Evolutionary conservation across 2,329 filamentous ascomycete species (phyloP).

Genomic region (Aspergillus sp.): DNA sequence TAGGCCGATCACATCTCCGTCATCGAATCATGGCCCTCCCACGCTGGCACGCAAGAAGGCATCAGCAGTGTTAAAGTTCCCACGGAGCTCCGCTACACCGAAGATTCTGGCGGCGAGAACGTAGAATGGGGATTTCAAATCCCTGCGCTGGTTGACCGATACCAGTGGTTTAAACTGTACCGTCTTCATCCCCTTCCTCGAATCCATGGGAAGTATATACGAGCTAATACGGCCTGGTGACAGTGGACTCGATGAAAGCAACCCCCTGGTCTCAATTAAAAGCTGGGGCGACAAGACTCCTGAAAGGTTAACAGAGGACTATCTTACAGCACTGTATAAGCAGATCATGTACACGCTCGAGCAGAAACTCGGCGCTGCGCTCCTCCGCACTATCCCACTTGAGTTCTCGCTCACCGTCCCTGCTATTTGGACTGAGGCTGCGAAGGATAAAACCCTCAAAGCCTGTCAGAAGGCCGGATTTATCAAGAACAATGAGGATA

Average conservation of each 20-base stretch:
- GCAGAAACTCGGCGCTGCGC: slow-evolving; percentile 8
- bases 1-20: slow-evolving; percentile 10
- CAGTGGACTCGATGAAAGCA: slow-evolving; percentile 11
- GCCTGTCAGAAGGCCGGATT: slow-evolving; percentile 3
- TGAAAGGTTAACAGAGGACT: slow-evolving; percentile 1
- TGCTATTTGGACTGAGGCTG: slow-evolving; percentile 10
- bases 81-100: slow-evolving; percentile 6
- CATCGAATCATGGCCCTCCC: slow-evolving; percentile 11
- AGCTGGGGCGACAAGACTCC: slow-evolving; percentile 10
- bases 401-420: slow-evolving; percentile 11
- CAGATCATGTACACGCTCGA: slow-evolving; percentile 10
- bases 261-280: slow-evolving; percentile 1
- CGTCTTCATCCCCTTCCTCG: not conserved
- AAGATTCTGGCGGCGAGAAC: not conserved
- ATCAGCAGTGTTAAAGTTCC: slow-evolving; percentile 12
- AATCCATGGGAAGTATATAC: too few species aligned
- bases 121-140: slow-evolving; percentile 11
- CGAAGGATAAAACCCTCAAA: slow-evolving; percentile 11
- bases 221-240: too few species aligned
- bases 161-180: slow-evolving; percentile 14
- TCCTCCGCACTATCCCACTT: slow-evolving; percentile 3
- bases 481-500: not conserved
- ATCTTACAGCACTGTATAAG: slow-evolving; percentile 4
- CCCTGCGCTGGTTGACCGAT: slow-evolving; percentile 5
- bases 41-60: slow-evolving; percentile 2